A percentile compares a stretch with the other conserved stretches of the same genome.
These are phyloP conservation scores for Azolla pinnata DNA, from an alignment of 75 land plant species.

Conservation along the genomic window DNA sequence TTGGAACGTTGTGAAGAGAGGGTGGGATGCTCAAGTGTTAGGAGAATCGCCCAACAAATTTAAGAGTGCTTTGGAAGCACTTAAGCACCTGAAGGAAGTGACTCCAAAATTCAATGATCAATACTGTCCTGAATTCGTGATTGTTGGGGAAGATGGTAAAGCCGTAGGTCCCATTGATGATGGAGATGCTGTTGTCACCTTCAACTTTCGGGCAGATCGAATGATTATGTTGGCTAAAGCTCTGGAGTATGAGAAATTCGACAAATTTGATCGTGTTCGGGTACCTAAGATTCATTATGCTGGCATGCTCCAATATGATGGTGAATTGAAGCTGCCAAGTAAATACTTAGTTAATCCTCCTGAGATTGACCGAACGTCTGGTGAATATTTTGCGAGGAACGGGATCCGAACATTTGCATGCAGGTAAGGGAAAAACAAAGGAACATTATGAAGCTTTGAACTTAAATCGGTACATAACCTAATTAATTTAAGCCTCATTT, in stretches of 20 bases:
- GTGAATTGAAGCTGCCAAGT: constrained; percentile 84
- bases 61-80: constrained; percentile 68
- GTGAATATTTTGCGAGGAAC: constrained; percentile 86
- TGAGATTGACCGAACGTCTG: constrained; percentile 93
- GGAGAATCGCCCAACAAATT: constrained; percentile 97
- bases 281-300: constrained; percentile 83
- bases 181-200: constrained; percentile 93
- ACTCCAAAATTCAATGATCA: constrained; percentile 70
- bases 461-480: too few species aligned
- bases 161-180: constrained; percentile 93
- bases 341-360: constrained; percentile 86
- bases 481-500: too few species aligned
- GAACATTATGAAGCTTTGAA: too few species aligned
- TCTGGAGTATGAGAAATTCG: constrained; percentile 74
- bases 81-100: constrained; percentile 60
- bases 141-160: constrained; percentile 72
- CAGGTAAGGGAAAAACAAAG: constrained; percentile 43
- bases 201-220: constrained; percentile 96
- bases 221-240: constrained; percentile 98
- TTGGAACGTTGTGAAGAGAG: constrained; percentile 93
- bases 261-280: constrained; percentile 80
- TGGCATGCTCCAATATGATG: constrained; percentile 99
- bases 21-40: constrained; percentile 99
- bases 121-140: constrained; percentile 90
- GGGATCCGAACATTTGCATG: constrained; percentile 89